Base-by-base conservation (phyloP, 257 asterid species). In the Solanum ahanhuiri region DNA sequence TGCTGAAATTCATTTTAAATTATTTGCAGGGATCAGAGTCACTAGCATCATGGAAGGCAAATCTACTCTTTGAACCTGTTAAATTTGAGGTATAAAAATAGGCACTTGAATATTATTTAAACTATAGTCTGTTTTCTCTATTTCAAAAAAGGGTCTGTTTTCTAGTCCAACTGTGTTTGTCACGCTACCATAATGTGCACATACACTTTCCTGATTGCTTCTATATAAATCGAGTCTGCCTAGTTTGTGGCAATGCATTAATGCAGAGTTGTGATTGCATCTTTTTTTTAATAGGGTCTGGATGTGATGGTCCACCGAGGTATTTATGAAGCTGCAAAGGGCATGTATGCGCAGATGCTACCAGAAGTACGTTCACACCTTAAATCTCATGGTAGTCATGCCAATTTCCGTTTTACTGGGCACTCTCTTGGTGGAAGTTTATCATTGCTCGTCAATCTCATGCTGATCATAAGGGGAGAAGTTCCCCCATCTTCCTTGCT, bases 281-380 rank as follows among this genome's bases (percentile, higher is more conserved):
- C 58, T 34, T 67, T 43, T 43, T 43, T 89, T 51, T 17, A 88
- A 71, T 87, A 97, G 99, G 99, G 98, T 39, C 86, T 93, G 84
- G 98, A 95, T 85, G 95, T 95, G 83, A 93, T 93, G 35, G 99
- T 96, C 79, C 99, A 97, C 87, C 91, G 99, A 79, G 98, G 99
- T 85, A 97, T 96, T 85, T 97, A 97, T 12, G 99, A 97, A 93
- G 98, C 99, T 83, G 99, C 99, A n/a, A 96, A 96, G 90, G 99
- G 98, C 66, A 95, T 93, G 25, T 97, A 94, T 8, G 96, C 93
- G 87, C 99, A 94, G 58, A 94, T 97, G 94, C 64, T 97, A 89
- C 98, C 99, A 23, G 98, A 94, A 90, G 89, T 97, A 51, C 94
- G 83, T 6, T 88, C 88, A 7, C 99, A 96, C 85, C 90, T 96